Conservation (phyloP, 2,329 filamentous ascomycete species). For the Phoma sp. region DNA sequence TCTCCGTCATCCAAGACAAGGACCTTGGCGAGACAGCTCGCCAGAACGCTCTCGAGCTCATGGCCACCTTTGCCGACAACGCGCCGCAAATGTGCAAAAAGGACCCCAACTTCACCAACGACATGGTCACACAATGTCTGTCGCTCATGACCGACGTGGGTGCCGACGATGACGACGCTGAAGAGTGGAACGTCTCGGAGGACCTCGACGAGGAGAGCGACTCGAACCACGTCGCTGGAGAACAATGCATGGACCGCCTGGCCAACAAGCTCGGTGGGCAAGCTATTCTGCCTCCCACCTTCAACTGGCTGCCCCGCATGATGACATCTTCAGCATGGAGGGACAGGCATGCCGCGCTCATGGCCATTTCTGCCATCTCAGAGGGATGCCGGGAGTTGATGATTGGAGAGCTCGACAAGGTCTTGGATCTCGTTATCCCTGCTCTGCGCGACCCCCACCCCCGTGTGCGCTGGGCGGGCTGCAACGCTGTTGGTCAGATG, state of each 20-base stretch:
- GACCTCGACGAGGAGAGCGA: conserved; percentile 98
- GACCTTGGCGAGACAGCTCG: conserved; percentile 88
- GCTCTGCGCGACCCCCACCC: conserved; percentile 89
- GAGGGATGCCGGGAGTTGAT: conserved; percentile 96
- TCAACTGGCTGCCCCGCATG: conserved; percentile 97
- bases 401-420: conserved; percentile 92
- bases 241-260: conserved; percentile 97
- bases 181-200: conserved; percentile 91
- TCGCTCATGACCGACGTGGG: conserved; percentile 98
- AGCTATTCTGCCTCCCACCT: conserved; percentile 90
- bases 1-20: conserved; percentile 95
- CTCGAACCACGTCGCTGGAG: conserved; percentile 94
- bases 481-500: conserved; percentile 99
- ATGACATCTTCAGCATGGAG: conserved; percentile 95
- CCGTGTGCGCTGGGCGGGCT: conserved; percentile 94
- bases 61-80: conserved; percentile 97
- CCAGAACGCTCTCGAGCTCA: conserved; percentile 94
- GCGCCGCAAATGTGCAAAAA: conserved; percentile 94
- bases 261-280: conserved; percentile 97
- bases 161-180: conserved; percentile 89
- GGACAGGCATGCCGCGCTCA: conserved; percentile 93
- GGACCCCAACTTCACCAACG: conserved; percentile 86
- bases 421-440: conserved; percentile 92
- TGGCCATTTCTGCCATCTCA: conserved; percentile 98
- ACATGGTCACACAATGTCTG: conserved; percentile 98